Evolutionary conservation across 2,329 filamentous ascomycete species (phyloP).

Genomic region (Xylaria digitata): DNA sequence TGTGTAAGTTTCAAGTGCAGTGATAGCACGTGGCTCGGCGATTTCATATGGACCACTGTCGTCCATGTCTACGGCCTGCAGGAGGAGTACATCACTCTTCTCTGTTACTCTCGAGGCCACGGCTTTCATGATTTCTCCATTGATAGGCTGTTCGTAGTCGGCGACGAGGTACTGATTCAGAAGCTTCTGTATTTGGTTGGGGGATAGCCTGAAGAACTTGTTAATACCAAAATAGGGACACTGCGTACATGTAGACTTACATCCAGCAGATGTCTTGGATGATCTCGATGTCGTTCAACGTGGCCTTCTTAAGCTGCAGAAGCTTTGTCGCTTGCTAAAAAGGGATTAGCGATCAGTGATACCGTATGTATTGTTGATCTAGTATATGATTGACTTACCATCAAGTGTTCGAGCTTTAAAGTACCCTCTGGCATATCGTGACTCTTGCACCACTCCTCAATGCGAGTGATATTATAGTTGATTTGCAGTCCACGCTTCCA

Average conservation of each 20-base stretch:
- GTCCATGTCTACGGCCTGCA: constrained; percentile 98
- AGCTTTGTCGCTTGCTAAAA: constrained; percentile 94
- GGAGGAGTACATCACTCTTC: constrained; percentile 94
- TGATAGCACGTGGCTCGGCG: constrained; percentile 94
- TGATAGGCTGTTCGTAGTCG: constrained; percentile 99
- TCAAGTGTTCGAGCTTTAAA: constrained; percentile 95
- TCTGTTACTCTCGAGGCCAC: constrained; percentile 96
- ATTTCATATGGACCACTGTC: constrained; percentile 99
- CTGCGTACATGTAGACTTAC: constrained; percentile 66
- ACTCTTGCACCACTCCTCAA: constrained; percentile 99
- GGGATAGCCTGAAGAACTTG: constrained; percentile 76
- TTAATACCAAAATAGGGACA: constrained; percentile 33
- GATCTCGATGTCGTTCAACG: constrained; percentile 98
- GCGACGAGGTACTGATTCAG: constrained; percentile 98
- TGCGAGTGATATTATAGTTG: constrained; percentile 99
- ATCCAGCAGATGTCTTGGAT: constrained; percentile 99
- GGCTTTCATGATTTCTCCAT: constrained; percentile 99
- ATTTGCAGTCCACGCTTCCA: constrained; percentile 99
- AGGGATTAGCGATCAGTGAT: constrained; percentile 34
- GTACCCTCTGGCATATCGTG: constrained; percentile 99
- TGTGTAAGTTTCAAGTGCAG: constrained; percentile 96
- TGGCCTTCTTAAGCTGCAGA: constrained; percentile 98
- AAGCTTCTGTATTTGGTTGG: constrained; percentile 98
- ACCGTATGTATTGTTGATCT: background rate
- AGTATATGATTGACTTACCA: constrained; percentile 69